Evolutionary conservation across 352 stramenopile genomes (phyloP), one percentile per base, ranked within the genome.

Genomic region (Phytophthora pisi): DNA sequence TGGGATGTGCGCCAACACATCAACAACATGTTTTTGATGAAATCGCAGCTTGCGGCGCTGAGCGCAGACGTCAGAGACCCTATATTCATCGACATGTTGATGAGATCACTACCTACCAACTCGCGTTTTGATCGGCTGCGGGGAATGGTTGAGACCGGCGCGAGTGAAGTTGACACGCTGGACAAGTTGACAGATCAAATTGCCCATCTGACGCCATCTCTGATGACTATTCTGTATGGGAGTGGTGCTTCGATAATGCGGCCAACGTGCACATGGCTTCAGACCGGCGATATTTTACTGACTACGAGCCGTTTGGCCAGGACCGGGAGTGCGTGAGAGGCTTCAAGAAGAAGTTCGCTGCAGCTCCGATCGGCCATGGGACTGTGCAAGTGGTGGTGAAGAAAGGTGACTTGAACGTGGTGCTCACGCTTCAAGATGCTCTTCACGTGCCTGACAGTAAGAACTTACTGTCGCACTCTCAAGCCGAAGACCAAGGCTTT

Each of bases 161-260:
- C 38, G 13, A 45, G 15, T 18, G 38, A 18, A 20, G 38, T 45
- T 16, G 38, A 45, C 13, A 45, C 38, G 6, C 38, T 11, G 11
- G 13, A 20, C 16, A 45, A 16, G 4, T 11, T 45, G 15, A 45
- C 1, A 15, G 38, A 45, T 16, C 38, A 45, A 20, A 45, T 45
- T 6, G n/a, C n/a, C n/a, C n/a, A n/a, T n/a, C n/a, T 24, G 20
- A 51, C 13, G 13, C 11, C 1, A 15, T 11, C 7, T 8, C 15
- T 6, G 13, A 18, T n/a, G 30, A 42, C 24, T 46, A 57, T 26
- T 36, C 18, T 13, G 23, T 42, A 7, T 59, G 40, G 24, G 50
- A 66, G 30, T 66, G 59, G 59, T 66, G 59, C 51, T 66, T 66
- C 20, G 50, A 50, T 18, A 60, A 66, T 10, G 49, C 59, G 38